These are phyloP conservation scores for Mycogone perniciosa DNA, from an alignment of 2,329 filamentous ascomycete genomes.

Conservation along the genomic window DNA sequence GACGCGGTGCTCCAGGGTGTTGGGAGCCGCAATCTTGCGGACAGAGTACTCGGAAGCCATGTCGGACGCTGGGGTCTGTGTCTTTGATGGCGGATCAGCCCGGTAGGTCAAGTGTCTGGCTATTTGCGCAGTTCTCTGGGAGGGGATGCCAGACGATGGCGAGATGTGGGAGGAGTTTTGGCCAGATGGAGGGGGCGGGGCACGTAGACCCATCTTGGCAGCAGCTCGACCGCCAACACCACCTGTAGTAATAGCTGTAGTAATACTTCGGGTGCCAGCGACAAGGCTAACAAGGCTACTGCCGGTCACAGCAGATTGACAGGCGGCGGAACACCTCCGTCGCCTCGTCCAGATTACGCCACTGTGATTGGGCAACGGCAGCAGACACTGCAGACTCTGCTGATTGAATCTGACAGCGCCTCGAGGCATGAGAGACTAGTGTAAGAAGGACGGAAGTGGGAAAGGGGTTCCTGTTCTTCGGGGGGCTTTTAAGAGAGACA, in stretches of 20 bases:
- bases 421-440: constrained; percentile 1
- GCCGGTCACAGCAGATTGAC: neutral
- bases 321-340: neutral
- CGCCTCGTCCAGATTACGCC: neutral
- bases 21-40: constrained; percentile 81
- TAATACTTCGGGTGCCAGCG: neutral
- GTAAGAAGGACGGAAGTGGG: neutral
- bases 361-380: constrained; percentile 12
- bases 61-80: constrained; percentile 19
- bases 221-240: neutral
- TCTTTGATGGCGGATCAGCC: constrained; percentile 16
- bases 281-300: neutral
- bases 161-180: constrained; percentile 18
- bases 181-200: constrained; percentile 34
- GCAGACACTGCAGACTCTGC: constrained; percentile 12
- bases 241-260: constrained; percentile 1
- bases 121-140: constrained; percentile 46
- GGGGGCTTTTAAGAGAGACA: too few species aligned
- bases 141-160: constrained; percentile 38
- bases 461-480: neutral
- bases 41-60: constrained; percentile 63
- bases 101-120: constrained; percentile 45
- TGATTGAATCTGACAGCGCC: constrained; percentile 3
- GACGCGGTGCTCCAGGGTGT: constrained; percentile 95
- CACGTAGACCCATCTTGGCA: constrained; percentile 22